Percentiles rank a stretch among this genome's conserved stretches.
phyloP scores from a whole-genome alignment of 768 basidiomycete genomes.

The Floccularia luteovirens region DNA sequence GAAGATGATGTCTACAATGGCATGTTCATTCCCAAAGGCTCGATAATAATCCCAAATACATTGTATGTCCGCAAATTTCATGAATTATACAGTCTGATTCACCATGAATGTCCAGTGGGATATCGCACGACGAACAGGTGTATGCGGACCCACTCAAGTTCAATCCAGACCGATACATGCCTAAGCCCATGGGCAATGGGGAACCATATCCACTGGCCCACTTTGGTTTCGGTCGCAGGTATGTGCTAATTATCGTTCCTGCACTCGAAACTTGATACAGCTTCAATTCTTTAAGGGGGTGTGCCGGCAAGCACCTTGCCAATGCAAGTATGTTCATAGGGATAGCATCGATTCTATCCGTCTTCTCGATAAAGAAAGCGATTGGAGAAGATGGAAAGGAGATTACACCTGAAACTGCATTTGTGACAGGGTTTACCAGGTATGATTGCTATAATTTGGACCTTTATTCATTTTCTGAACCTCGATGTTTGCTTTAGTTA shows the following conservation, averaged over 20 bases:
- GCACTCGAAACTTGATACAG: background rate
- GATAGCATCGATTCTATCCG: conserved; percentile 22
- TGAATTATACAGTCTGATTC: no score
- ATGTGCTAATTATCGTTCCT: background rate
- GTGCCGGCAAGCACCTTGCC: conserved; percentile 21
- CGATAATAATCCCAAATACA: no score
- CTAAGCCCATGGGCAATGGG: background rate
- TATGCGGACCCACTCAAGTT: background rate
- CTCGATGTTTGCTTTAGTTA: background rate
- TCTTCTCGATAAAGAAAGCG: conserved; percentile 20
- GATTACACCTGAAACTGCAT: conserved; percentile 15
- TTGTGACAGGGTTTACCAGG: conserved; percentile 25
- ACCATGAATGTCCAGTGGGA: no score
- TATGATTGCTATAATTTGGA: conserved; percentile 4
- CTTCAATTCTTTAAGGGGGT: conserved; percentile 7
- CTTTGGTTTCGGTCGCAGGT: background rate
- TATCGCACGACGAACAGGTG: no score
- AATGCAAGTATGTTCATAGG: conserved; percentile 26
- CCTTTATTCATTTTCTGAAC: background rate
- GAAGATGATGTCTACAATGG: no score
- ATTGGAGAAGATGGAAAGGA: conserved; percentile 12
- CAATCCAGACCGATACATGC: background rate
- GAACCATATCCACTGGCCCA: background rate
- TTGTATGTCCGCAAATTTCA: no score
- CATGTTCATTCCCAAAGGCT: no score